Base-by-base conservation (phyloP, 768 basidiomycete species). In the Punctularia strigosozonata region DNA sequence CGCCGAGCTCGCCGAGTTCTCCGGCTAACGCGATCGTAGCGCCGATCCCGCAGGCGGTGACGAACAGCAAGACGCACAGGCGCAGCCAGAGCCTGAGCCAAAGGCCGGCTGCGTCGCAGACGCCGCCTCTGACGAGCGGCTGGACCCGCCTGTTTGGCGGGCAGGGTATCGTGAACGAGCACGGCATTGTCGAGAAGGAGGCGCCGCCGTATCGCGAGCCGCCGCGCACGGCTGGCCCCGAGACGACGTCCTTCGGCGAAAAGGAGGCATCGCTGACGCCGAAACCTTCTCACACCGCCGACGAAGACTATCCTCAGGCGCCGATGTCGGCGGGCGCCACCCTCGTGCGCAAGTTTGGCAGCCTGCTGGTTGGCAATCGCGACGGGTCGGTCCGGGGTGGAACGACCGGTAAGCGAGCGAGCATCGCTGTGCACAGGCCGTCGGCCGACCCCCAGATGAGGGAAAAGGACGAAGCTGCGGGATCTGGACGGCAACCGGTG, bases 61-160 rank as follows among this genome's bases (percentile, higher is more conserved):
- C n/a, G n/a, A n/a, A n/a, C n/a, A n/a, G n/a, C n/a, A n/a, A n/a
- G n/a, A 83, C 80, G 4, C 88, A 91, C 57, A 68, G 80, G 38
- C 66, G 86, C 39, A 88, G 83, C 44, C 87, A 89, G 54, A 85
- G 83, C 51, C 68, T 90, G 57, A 84, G 80, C 48, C 82, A 87
- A 52, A 61, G 84, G 15, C 86, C 83, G 8, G n/a, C n/a, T n/a
- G n/a, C n/a, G n/a, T n/a, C n/a, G n/a, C n/a, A n/a, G n/a, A 59
- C 52, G 2, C 59, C 57, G 3, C 48, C 68, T 8, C 8, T 28
- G 10, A 10, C 33, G 15, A 65, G 73, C 31, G 71, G 73, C 2
- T 74, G 77, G 72, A 66, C 70, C 19, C 72, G 69, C 7, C 67
- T 79, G 62, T 77, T 81, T 54, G 76, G 78, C 12, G 50, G 51